A percentile compares a stretch with the other conserved stretches of the same genome.
Evolutionary conservation across 2,329 filamentous ascomycete species (phyloP).

Genomic region (Alternaria sp.): DNA sequence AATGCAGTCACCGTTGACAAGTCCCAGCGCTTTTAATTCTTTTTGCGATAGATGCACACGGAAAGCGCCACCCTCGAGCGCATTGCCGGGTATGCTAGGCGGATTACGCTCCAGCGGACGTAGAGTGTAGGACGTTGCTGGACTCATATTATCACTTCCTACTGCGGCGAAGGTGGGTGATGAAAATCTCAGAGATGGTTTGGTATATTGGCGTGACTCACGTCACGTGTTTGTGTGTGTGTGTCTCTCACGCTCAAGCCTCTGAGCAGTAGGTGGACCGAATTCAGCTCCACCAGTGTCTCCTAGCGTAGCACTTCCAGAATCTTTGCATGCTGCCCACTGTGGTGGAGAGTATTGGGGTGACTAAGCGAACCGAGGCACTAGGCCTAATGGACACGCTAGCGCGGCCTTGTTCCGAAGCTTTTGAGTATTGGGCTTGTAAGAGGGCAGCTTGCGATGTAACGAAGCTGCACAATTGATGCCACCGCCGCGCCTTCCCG

Average conservation of each 20-base stretch:
- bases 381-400: conserved; percentile 21
- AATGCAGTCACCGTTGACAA: conserved; percentile 68
- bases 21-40: conserved; percentile 63
- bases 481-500: conserved; percentile 54
- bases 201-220: conserved; percentile 13
- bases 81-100: conserved; percentile 54
- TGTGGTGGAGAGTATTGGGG: conserved; percentile 21
- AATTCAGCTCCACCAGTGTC: neutral
- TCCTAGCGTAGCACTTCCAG: conserved; percentile 3
- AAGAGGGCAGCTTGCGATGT: conserved; percentile 42
- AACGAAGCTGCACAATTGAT: conserved; percentile 53
- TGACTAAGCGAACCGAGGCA: conserved; percentile 30
- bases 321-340: neutral
- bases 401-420: conserved; percentile 24
- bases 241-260: neutral
- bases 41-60: conserved; percentile 66
- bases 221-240: conserved; percentile 2
- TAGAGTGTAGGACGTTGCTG: conserved; percentile 57
- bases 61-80: conserved; percentile 66
- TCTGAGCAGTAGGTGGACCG: neutral
- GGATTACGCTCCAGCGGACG: conserved; percentile 62
- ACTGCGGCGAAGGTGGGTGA: neutral
- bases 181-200: conserved; percentile 1
- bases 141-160: conserved; percentile 27
- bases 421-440: conserved; percentile 25